Percentiles rank a stretch among this genome's conserved stretches.
phyloP scores from a whole-genome alignment of 169 alveolate genomes.

The Miamiensis avidus region DNA sequence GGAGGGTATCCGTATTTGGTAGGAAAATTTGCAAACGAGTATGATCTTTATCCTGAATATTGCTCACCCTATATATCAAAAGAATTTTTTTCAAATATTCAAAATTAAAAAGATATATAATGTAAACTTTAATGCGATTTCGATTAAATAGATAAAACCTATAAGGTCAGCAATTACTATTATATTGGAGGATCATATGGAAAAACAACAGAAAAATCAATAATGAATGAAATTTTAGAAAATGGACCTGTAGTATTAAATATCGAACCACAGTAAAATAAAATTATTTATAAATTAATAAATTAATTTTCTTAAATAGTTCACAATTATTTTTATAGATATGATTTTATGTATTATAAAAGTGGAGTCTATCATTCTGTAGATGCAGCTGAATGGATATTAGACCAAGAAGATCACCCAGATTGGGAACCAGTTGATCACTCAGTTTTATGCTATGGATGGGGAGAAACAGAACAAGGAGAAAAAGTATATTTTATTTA shows the following conservation, averaged over 20 bases:
- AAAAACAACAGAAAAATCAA: constrained; percentile 30
- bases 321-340: no score
- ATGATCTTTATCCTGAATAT: constrained; percentile 18
- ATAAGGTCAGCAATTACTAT: no score
- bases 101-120: no score
- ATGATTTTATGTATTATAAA: constrained; percentile 60
- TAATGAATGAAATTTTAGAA: constrained; percentile 54
- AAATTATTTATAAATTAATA: no score
- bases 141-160: no score
- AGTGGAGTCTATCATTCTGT: constrained; percentile 47
- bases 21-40: constrained; percentile 45
- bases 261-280: no score
- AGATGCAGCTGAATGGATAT: no score
- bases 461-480: constrained; percentile 66
- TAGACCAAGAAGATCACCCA: constrained; percentile 26
- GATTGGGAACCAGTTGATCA: constrained; percentile 71
- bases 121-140: no score
- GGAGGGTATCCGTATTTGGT: constrained; percentile 64
- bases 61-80: constrained; percentile 10
- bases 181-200: constrained; percentile 66
- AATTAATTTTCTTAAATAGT: no score
- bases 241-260: constrained; percentile 63
- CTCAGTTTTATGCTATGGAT: constrained; percentile 58
- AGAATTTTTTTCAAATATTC: neutral
- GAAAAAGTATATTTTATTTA: no score